Evolutionary conservation across 1,139 yeast species (phyloP).

Genomic region (Candida glucosophila): DNA sequence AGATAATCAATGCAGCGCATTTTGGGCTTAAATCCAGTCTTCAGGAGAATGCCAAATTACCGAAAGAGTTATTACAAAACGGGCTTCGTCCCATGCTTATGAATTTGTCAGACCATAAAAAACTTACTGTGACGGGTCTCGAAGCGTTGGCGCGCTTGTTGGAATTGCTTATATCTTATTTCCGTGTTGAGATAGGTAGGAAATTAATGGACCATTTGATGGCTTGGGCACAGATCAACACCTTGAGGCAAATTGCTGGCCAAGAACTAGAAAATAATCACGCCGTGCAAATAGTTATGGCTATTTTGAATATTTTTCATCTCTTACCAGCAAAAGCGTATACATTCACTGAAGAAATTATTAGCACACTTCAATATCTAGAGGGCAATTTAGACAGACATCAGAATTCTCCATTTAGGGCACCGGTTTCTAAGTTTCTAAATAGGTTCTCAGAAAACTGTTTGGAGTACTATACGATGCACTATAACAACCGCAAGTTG

Average conservation of each 20-base stretch:
- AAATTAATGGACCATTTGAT: constrained; percentile 86
- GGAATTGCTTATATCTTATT: constrained; percentile 82
- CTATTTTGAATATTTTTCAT: constrained; percentile 87
- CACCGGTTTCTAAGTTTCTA: constrained; percentile 83
- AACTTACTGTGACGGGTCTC: constrained; percentile 79
- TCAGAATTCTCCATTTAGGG: constrained; percentile 81
- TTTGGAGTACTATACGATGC: constrained; percentile 58
- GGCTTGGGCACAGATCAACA: constrained; percentile 92
- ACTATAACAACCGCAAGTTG: constrained; percentile 57
- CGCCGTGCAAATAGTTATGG: constrained; percentile 78
- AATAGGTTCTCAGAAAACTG: constrained; percentile 77
- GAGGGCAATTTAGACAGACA: constrained; percentile 83
- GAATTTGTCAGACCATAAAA: constrained; percentile 90
- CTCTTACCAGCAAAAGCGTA: constrained; percentile 86
- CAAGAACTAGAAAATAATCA: constrained; percentile 73
- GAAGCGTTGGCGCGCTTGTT: constrained; percentile 85
- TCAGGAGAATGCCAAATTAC: constrained; percentile 79
- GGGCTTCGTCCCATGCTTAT: constrained; percentile 92
- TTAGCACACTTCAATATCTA: constrained; percentile 64
- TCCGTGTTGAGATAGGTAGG: constrained; percentile 93
- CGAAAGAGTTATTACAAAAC: constrained; percentile 86
- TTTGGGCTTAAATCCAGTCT: constrained; percentile 77
- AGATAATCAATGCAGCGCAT: constrained; percentile 90
- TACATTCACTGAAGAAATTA: constrained; percentile 81
- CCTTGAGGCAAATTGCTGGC: constrained; percentile 60